Evolutionary conservation across 78 protist species (phyloP).

Genomic region (Monosiga brevicollis): DNA sequence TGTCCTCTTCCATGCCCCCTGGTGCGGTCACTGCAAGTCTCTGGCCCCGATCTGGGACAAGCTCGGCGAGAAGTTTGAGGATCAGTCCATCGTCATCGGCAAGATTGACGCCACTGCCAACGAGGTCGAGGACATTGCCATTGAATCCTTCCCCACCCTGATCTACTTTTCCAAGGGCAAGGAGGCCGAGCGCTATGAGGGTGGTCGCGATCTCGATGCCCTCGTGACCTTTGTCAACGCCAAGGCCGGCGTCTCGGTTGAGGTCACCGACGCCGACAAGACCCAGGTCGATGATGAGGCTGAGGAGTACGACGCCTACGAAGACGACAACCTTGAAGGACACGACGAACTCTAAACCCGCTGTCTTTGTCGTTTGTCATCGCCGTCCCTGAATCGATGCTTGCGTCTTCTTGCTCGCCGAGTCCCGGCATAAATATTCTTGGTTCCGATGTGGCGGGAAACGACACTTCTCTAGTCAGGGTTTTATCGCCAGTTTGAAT

Average conservation of each 20-base stretch:
- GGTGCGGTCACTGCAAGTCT: conserved; percentile 84
- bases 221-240: neutral
- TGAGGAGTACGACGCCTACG: neutral
- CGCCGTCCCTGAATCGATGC: neutral
- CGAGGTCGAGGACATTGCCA: conserved; percentile 25
- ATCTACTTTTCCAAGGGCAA: conserved; percentile 31
- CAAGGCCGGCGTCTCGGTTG: neutral
- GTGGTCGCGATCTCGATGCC: neutral
- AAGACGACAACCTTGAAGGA: neutral
- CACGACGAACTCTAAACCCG: conserved; percentile 9
- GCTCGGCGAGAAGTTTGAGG: conserved; percentile 29
- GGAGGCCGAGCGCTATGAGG: conserved; percentile 7
- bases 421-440: neutral
- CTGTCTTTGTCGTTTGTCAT: neutral
- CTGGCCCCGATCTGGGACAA: conserved; percentile 68
- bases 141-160: conserved; percentile 71
- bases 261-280: neutral
- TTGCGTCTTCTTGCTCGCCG: neutral
- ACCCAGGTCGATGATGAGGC: neutral
- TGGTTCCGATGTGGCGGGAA: neutral
- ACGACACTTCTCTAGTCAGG: neutral
- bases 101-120: conserved; percentile 30
- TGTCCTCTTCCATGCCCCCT: conserved; percentile 59
- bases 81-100: conserved; percentile 9
- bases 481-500: neutral